Evolutionary conservation across 2,329 filamentous ascomycete species (phyloP), one percentile per base, ranked within the genome.

Genomic region (Monilinia fructicola): DNA sequence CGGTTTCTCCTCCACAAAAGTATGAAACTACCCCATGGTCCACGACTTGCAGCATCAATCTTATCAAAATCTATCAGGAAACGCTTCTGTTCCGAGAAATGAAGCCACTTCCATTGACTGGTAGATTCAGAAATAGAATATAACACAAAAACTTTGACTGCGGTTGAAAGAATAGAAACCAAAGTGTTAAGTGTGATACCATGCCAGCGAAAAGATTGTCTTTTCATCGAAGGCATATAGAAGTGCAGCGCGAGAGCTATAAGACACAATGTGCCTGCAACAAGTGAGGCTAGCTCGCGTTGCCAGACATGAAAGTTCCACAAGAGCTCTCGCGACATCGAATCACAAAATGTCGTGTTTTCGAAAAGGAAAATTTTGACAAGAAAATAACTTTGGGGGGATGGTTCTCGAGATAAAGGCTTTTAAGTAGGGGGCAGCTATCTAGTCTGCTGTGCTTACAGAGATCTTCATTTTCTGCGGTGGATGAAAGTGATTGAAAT

Each of bases 71-170:
- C 56, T 35, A 59, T 59, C 18, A 59, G 12, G 16, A 35, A 48
- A 23, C 28, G 42, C 12, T 59, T 59, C 18, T 35, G 42, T 23
- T 59, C 42, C 12, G 56, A 59, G 28, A 59, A 59, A 16, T 48
- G 56, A 31, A 59, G 56, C 56, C 56, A 59, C 14, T 59, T 59
- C 56, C 56, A 59, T 10, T 59, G 56, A 14, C 56, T 59, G 12
- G 56, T 59, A n/a, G 42, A 59, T n/a, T 59, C 56, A 18, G 56
- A 42, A 18, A 59, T 35, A 18, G 56, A 35, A 59, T 59, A 59
- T 12, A 59, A 31, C 35, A 59, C 56, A 59, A 59, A 42, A 35
- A 59, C 56, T 48, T 59, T 59, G 11, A 26, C 56, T n/a, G 42
- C 56, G 6, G 56, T 59, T 59, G 56, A n/a, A 48, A 59, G 56